Base-by-base conservation (phyloP, 2,329 filamentous ascomycete species). In the Gaeumannomyces sp. region DNA sequence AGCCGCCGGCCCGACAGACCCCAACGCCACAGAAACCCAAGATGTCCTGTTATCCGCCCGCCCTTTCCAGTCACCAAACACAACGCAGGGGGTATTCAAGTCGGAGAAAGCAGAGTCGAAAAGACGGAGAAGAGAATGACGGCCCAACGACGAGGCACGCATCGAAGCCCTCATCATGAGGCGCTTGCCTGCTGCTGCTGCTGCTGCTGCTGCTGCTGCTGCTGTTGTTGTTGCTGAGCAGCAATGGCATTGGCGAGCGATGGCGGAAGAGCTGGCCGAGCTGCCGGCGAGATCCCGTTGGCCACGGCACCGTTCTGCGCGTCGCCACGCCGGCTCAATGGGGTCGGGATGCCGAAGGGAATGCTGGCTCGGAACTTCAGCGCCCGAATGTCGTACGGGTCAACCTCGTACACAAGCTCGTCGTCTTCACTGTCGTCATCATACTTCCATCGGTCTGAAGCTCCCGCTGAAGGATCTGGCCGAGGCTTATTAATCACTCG, bases 351-450 rank as follows among this genome's bases (percentile, higher is more conserved):
- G 28, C 50, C 61, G 11, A 84, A 73, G 1, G 83, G 84, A 27
- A 86, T 83, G 8, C 80, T 83, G n/a, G 85, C 82, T 56, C 86
- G 79, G 70, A 87, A 89, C 70, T 82, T 85, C 70, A 89, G 76
- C 28, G 85, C 83, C 28, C 79, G 78, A 22, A 82, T 83, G 70
- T 85, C 85, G 69, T 83, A 88, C 53, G 89, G 90, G 73, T 97
- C 92, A 65, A 93, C 83, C 64, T 89, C 84, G 79, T 93, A 93
- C 66, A 88, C 81, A 29, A 89, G 83, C 64, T 88, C 85, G 65
- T 93, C 90, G 63, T 93, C 90, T 60, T 96, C 92, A 68, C 89
- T 89, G 71, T 94, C 91, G 59, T 89, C 87, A 72, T 96, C 92
- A 77, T 92, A 96, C 77, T 93, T 96, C 85, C 90, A 97, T 67